Evolutionary conservation across 2,329 filamentous ascomycete genomes (phyloP), one percentile per base, ranked within the genome.

Genomic region (Lasiodiplodia theobromae): DNA sequence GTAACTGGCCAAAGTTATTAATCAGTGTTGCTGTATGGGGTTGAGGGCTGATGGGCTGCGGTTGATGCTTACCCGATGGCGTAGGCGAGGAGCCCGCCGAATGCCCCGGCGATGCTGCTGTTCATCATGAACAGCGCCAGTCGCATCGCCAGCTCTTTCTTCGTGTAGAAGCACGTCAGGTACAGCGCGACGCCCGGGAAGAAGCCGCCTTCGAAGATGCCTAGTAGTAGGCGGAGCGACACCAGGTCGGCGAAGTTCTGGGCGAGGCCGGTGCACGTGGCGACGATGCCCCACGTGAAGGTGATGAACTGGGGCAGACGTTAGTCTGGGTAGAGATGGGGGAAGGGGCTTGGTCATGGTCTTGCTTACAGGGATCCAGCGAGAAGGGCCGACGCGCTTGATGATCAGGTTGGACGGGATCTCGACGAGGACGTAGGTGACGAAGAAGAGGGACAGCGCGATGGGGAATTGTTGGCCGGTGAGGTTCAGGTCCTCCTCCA

Each of bases 121-220:
- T 85, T 87, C 63, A 91, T 88, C 74, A 93, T 93, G 0, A 94
- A 84, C 72, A 92, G 93, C 1, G 89, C 90, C 3, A 93, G 89
- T 2, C 92, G 87, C 52, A 93, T 79, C 4, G 90, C 91, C 1
- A 93, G 85, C 78, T 94, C 91, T 34, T 86, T 84, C 74, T 91
- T 91, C 57, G 88, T 91, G 80, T 94, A 94, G 82, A 92, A 93
- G 71, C 93, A 86, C 0, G 91, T 93, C 21, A 94, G 83, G 72
- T 92, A 92, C 21, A 91, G 80, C 5, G 87, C 89, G 71, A 91
- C 79, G 0, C 91, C 90, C 0, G 91, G 91, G 71, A 92, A 92
- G 0, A 92, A 80, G 0, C 90, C 91, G 0, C 90, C 90, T 78
- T 92, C 91, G 49, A 92, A 84, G 7, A 86, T 82, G 5, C 91